phyloP scores from a whole-genome alignment of 495 filamentous ascomycete species.

The Tuber microsphaerosporum region DNA sequence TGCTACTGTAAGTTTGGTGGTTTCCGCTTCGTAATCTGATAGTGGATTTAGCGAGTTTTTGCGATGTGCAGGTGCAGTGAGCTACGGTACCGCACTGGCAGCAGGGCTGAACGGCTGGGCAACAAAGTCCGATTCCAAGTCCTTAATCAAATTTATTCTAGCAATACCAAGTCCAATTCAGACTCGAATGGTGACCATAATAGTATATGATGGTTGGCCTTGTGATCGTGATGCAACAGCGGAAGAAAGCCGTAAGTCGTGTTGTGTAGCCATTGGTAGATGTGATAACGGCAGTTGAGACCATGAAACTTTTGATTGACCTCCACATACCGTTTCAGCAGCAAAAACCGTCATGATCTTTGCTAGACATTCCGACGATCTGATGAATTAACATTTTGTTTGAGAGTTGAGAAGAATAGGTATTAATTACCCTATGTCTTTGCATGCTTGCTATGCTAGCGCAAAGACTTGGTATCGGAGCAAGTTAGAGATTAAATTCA shows the following conservation, averaged over 20 bases:
- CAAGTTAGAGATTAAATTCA: background rate
- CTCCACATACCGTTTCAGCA: conserved; percentile 1
- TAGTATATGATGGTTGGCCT: background rate
- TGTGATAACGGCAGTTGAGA: background rate
- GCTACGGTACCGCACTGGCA: background rate
- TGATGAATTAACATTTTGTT: background rate
- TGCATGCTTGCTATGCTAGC: background rate
- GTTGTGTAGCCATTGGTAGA: conserved; percentile 4
- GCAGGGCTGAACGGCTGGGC: background rate
- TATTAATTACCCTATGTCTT: background rate
- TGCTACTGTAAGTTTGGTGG: background rate
- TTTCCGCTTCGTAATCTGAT: background rate
- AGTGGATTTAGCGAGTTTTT: background rate
- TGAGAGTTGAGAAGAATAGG: background rate
- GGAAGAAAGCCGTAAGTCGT: background rate
- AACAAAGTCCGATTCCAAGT: conserved; percentile 3
- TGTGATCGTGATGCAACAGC: background rate
- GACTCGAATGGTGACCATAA: background rate
- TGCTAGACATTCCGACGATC: background rate
- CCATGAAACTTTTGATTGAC: background rate
- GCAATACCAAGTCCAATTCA: background rate
- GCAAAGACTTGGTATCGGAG: background rate
- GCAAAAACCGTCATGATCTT: background rate
- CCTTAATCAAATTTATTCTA: background rate
- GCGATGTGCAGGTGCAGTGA: background rate